These are phyloP conservation scores for Medakamo hakoo DNA, from an alignment of 139 green algal species.

Conservation along the genomic window DNA sequence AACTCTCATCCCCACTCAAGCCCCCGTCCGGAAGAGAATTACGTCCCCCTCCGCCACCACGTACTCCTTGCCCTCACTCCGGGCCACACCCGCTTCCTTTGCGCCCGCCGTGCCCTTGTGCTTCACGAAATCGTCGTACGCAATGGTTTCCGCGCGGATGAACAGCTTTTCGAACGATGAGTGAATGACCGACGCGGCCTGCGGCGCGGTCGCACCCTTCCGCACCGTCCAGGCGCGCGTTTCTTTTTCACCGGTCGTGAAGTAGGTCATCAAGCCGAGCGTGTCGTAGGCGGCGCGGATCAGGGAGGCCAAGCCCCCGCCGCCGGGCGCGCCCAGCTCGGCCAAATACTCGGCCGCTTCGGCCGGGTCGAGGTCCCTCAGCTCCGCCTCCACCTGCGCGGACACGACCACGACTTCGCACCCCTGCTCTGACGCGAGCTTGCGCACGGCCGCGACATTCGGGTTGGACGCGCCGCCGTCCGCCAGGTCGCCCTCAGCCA, in stretches of 20 bases:
- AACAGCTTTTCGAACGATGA: constrained; percentile 89
- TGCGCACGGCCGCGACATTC: constrained; percentile 54
- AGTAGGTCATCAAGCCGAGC: constrained; percentile 92
- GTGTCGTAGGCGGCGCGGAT: constrained; percentile 60
- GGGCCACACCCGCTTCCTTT: constrained; percentile 64
- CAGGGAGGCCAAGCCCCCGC: constrained; percentile 50
- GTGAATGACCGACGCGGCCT: constrained; percentile 89
- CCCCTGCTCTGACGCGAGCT: constrained; percentile 41
- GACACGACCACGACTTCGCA: constrained; percentile 62
- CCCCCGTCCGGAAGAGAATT: constrained; percentile 70
- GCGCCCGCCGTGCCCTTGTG: constrained; percentile 27
- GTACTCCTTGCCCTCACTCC: constrained; percentile 95
- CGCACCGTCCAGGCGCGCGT: constrained; percentile 80
- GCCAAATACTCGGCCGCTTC: constrained; percentile 80
- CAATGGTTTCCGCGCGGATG: constrained; percentile 82
- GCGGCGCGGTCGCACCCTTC: constrained; percentile 63
- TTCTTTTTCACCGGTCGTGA: constrained; percentile 94
- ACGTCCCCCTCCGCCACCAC: constrained; percentile 88
- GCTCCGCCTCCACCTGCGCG: constrained; percentile 78
- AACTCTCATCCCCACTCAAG: too few species aligned
- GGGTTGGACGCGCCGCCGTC: constrained; percentile 54
- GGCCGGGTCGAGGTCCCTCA: constrained; percentile 69
- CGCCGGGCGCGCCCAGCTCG: constrained; percentile 61
- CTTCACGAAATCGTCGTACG: constrained; percentile 57
- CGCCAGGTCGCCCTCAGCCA: constrained; percentile 76